Evolutionary conservation across 2,329 filamentous ascomycete species (phyloP).

Genomic region (Zalaria obscura): DNA sequence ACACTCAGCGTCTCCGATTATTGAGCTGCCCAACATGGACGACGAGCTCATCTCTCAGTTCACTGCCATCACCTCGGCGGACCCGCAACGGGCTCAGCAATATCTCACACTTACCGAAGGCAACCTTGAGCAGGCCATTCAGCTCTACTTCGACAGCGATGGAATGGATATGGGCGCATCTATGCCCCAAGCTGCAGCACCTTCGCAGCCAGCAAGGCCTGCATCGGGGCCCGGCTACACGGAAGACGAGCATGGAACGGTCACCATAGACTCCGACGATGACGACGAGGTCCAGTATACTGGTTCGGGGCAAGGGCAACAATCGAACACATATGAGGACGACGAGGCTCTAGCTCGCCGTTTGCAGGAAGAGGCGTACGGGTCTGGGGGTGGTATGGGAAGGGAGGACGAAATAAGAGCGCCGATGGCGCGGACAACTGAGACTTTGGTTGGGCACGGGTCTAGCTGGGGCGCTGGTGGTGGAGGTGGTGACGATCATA

Average conservation of each 20-base stretch:
- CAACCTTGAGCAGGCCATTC: conserved; percentile 72
- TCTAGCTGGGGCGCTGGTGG: conserved; percentile 32
- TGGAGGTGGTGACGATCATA: conserved; percentile 32
- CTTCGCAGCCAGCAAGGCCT: conserved; percentile 18
- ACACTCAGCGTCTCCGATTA: too few relatives aligned
- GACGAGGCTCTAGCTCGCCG: conserved; percentile 87
- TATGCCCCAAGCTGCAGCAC: conserved; percentile 15
- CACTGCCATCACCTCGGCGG: conserved; percentile 64
- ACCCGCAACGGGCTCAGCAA: conserved; percentile 58
- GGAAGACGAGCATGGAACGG: conserved; percentile 45
- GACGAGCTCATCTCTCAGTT: conserved; percentile 62
- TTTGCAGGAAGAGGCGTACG: conserved; percentile 84
- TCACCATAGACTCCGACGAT: conserved; percentile 67
- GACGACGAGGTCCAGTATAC: conserved; percentile 35
- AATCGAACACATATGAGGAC: conserved; percentile 44
- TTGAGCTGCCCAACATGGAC: conserved; percentile 4
- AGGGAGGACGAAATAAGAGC: conserved; percentile 59
- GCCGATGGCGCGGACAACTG: conserved; percentile 79
- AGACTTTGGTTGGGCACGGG: conserved; percentile 71
- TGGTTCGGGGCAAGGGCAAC: conserved; percentile 6
- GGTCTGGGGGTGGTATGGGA: conserved; percentile 30
- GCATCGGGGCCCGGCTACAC: conserved; percentile 20
- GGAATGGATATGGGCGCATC: conserved; percentile 43
- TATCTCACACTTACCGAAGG: conserved; percentile 77
- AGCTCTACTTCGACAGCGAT: conserved; percentile 80